Base-by-base conservation (phyloP, 2,329 filamentous ascomycete species). In the Tolypocladium capitatum region DNA sequence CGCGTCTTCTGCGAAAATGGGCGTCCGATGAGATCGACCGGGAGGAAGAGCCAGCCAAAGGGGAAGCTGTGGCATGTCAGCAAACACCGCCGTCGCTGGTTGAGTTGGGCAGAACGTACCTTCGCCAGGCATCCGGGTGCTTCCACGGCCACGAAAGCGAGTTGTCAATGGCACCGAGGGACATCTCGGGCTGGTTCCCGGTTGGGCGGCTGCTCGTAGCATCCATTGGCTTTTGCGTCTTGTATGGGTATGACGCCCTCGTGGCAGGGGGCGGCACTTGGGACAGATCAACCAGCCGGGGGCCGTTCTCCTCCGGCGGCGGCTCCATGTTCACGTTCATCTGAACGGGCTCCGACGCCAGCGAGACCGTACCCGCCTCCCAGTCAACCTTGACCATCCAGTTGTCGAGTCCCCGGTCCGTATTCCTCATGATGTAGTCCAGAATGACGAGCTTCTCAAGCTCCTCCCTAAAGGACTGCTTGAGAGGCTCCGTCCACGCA, bases 371-470 rank as follows among this genome's bases (percentile, higher is more conserved):
- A 59, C 92, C 81, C 3, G 78, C 81, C 56, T 88, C 78, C 75
- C 82, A 87, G 64, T 98, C 90, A 31, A 98, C 86, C 64, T 88
- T 92, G 61, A 98, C 89, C 92, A 98, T 98, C 92, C 92, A 98
- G 58, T 98, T 98, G 63, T 98, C 92, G 48, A 96, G 72, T 2
- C 92, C 92, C 67, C 92, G 80, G 63, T 98, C 92, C 2, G 92
- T 98, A 61, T 98, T 98, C 49, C 92, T 81, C 92, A 98, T 98
- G 53, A 98, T 94, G 63, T 98, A 98, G 67, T 98, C 92, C 54
- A 98, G 67, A 58, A 98, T 94, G 21, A 98, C 94, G 8, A 98
- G 73, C 66, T 96, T 97, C 68, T 98, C 92, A 43, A 98, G 74
- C 67, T 97, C 86, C 64, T 98, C 92, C 34, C 92, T 75, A 62